Evolutionary conservation across 2,329 filamentous ascomycete species (phyloP), one percentile per base, ranked within the genome.

Genomic region (Xylariaceae sp.): DNA sequence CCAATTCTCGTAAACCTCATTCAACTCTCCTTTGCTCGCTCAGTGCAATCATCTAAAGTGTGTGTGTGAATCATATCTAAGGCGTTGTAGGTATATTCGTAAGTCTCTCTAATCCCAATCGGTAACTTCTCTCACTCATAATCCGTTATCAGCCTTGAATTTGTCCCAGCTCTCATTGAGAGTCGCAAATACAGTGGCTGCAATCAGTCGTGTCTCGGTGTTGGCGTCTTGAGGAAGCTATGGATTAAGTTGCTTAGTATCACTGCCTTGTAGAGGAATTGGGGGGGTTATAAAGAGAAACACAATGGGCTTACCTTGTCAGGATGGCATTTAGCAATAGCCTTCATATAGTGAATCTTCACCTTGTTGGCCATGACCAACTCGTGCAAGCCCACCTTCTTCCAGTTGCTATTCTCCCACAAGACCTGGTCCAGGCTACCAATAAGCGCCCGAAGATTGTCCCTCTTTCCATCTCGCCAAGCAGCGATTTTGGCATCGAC

Each of bases 311-410:
- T 73, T 78, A 96, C 94, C 87, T 99, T 99, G 72, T 99, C 94
- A 57, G 94, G 94, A 79, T 99, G 94, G 64, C 94, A 94, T 79
- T 96, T 97, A 8, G 87, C 89, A 79, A 99, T 97, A 4, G 92
- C 94, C 81, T 96, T 96, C 94, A 99, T 97, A 70, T 99, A 99
- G 57, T 88, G 79, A 61, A 99, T 87, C 81, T 99, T 99, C 70
- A 97, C 94, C 78, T 92, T 96, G 63, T 89, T 91, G 35, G 91
- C 85, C 80, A 96, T 81, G 50, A 99, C 87, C 63, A 99, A 72
- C 74, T 99, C 94, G 61, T 91, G 87, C 83, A 99, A 84, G 34
- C 90, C 91, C 54, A 97, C 86, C 76, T 95, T 96, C 76, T 96
- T 96, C 94, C 94, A 99, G 3, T 90, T 91, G 59, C 90, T 89